phyloP scores from a whole-genome alignment of 2,329 filamentous ascomycete genomes.

The Alternaria novae-zelandiae region DNA sequence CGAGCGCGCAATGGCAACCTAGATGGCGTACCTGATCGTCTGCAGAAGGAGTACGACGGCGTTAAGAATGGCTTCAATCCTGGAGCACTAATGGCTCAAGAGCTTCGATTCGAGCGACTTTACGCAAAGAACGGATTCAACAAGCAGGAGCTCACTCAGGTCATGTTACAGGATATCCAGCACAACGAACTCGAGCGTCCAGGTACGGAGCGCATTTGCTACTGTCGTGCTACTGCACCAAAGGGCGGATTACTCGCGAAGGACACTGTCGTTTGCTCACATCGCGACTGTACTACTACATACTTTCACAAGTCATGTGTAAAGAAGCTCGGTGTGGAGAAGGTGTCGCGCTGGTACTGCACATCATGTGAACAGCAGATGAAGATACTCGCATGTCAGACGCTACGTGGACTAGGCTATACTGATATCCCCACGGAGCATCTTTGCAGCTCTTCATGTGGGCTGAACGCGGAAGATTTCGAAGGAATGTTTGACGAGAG shows the following conservation, averaged over 20 bases:
- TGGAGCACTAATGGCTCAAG: constrained; percentile 26
- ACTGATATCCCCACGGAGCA: constrained; percentile 3
- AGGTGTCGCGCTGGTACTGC: constrained; percentile 35
- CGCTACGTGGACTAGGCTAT: constrained; percentile 8
- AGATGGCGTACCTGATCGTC: constrained; percentile 12
- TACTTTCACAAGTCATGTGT: constrained; percentile 34
- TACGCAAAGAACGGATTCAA: constrained; percentile 16
- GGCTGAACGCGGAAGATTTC: neutral
- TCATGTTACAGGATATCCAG: constrained; percentile 14
- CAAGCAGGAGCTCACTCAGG: constrained; percentile 7
- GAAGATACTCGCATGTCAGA: constrained; percentile 10
- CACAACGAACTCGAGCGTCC: neutral
- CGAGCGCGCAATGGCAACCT: neutral
- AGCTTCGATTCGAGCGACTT: constrained; percentile 19
- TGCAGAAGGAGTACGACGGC: constrained; percentile 19
- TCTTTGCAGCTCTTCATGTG: neutral
- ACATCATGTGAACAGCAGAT: constrained; percentile 27
- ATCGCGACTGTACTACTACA: constrained; percentile 18
- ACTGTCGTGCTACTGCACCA: constrained; percentile 18
- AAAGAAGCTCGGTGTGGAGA: constrained; percentile 22
- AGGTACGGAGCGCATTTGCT: constrained; percentile 21
- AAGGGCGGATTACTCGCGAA: neutral
- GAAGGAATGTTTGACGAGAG: neutral
- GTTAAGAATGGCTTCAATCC: constrained; percentile 8
- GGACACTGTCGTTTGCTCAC: constrained; percentile 22